Conservation (phyloP, 2,329 filamentous ascomycete species). For the Cordyceps fumosorosea region DNA sequence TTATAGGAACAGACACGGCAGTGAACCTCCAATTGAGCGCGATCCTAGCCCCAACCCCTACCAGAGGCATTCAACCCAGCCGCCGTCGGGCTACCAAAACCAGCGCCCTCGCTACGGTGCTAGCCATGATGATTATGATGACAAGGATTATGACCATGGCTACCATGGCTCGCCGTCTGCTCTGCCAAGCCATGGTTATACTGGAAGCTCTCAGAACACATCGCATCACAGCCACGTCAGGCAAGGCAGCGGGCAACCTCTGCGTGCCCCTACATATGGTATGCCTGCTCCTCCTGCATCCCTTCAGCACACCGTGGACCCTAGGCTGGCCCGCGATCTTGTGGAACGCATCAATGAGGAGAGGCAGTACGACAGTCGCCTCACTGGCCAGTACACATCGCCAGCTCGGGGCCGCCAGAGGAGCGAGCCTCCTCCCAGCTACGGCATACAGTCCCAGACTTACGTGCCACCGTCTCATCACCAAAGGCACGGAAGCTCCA, state of each 20-base stretch:
- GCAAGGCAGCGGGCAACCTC: slow-evolving; percentile 11
- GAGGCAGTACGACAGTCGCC: slow-evolving; percentile 39
- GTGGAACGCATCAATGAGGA: slow-evolving; percentile 52
- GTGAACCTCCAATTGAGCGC: slow-evolving; percentile 1
- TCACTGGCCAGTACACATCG: slow-evolving; percentile 34
- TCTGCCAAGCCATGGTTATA: slow-evolving; percentile 13
- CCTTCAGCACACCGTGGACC: slow-evolving; percentile 56
- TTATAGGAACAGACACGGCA: not conserved
- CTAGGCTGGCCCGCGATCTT: slow-evolving; percentile 48
- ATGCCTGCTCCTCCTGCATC: slow-evolving; percentile 47
- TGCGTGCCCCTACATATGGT: slow-evolving; percentile 30
- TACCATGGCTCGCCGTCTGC: slow-evolving; percentile 15
- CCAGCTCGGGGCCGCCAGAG: slow-evolving; percentile 36
- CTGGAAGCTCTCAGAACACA: slow-evolving; percentile 11
- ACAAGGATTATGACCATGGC: slow-evolving; percentile 1
- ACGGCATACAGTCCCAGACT: slow-evolving; percentile 23
- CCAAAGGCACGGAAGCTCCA: slow-evolving; percentile 31
- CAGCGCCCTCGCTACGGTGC: not conserved
- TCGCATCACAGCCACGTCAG: slow-evolving; percentile 22
- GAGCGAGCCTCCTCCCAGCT: slow-evolving; percentile 24
- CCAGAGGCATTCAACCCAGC: slow-evolving; percentile 3
- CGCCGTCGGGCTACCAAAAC: not conserved
- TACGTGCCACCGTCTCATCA: slow-evolving; percentile 39
- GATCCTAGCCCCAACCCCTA: slow-evolving; percentile 12
- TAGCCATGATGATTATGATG: not conserved